Conservation (phyloP, 2,329 filamentous ascomycete genomes). For the Microdochium trichocladiopsis region DNA sequence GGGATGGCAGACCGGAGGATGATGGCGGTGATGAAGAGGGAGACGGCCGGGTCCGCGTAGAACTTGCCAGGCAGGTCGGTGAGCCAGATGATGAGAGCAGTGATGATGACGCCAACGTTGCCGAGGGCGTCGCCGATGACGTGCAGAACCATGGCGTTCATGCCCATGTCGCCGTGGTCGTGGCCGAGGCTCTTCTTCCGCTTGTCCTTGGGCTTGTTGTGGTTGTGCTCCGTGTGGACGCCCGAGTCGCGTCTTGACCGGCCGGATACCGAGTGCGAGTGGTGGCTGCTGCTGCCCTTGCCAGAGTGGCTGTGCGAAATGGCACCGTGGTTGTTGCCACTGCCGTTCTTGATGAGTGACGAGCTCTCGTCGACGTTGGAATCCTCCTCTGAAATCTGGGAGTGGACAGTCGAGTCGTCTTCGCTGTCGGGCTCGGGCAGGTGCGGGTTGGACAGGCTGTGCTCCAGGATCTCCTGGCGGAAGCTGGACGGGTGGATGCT, state of each 20-base stretch:
- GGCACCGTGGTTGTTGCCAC: constrained; percentile 16
- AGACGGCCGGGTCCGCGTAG: constrained; percentile 89
- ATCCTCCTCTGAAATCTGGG: constrained; percentile 14
- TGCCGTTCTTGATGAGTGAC: constrained; percentile 23
- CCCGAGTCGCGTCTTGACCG: constrained; percentile 40
- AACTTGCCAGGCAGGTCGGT: constrained; percentile 73
- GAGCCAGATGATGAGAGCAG: constrained; percentile 86
- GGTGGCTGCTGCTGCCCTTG: not conserved
- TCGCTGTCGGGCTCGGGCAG: constrained; percentile 39
- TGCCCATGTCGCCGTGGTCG: constrained; percentile 85
- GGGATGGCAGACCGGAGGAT: constrained; percentile 70
- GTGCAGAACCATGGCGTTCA: constrained; percentile 76
- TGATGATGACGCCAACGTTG: constrained; percentile 78
- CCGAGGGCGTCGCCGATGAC: constrained; percentile 79
- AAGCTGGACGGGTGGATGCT: constrained; percentile 87
- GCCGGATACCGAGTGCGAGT: constrained; percentile 12
- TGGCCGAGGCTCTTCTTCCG: constrained; percentile 53
- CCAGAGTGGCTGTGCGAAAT: constrained; percentile 17
- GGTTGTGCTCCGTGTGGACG: constrained; percentile 69
- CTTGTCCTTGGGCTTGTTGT: constrained; percentile 60
- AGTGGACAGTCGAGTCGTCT: constrained; percentile 35
- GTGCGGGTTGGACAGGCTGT: constrained; percentile 57
- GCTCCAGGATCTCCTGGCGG: constrained; percentile 85
- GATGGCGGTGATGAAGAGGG: constrained; percentile 83
- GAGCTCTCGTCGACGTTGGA: constrained; percentile 26